Conservation (phyloP, 2,329 filamentous ascomycete genomes). For the Apiospora saccharicola region DNA sequence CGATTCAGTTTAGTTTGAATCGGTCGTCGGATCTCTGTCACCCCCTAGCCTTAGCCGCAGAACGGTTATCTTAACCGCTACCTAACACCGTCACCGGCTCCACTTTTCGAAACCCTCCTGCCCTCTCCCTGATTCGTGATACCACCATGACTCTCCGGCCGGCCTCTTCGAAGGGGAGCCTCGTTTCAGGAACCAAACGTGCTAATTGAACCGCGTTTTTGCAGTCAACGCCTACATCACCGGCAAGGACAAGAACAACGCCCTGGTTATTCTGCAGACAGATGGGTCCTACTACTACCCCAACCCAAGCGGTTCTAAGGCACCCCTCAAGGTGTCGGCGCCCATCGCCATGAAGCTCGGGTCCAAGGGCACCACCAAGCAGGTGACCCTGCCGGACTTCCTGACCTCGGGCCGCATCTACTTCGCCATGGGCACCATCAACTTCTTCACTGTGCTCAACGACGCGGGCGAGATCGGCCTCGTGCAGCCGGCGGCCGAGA, state of each 20-base stretch:
- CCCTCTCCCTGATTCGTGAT: neutral
- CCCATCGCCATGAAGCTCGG: conserved; percentile 49
- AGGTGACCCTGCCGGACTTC: conserved; percentile 49
- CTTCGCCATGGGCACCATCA: conserved; percentile 49
- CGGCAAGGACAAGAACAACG: conserved; percentile 45
- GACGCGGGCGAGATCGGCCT: conserved; percentile 43
- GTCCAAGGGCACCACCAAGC: conserved; percentile 45
- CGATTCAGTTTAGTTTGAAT: conserved; percentile 17
- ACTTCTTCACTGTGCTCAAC: conserved; percentile 47
- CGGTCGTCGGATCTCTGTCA: conserved; percentile 17
- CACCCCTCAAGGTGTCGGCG: conserved; percentile 42
- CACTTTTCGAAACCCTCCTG: neutral
- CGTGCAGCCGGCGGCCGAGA: conserved; percentile 57
- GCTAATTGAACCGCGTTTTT: conserved; percentile 18
- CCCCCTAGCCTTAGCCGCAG: neutral
- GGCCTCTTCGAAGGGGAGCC: neutral
- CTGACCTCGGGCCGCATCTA: conserved; percentile 51
- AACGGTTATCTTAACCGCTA: conserved; percentile 2
- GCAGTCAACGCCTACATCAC: conserved; percentile 51
- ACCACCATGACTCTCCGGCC: neutral
- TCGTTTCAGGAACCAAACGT: neutral
- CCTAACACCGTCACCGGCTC: neutral
- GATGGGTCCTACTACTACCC: conserved; percentile 51
- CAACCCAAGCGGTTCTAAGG: conserved; percentile 39
- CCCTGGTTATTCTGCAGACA: conserved; percentile 48